Base-by-base conservation (phyloP, 192 early-diverging fungal genomes). In the Backusella westeae region DNA sequence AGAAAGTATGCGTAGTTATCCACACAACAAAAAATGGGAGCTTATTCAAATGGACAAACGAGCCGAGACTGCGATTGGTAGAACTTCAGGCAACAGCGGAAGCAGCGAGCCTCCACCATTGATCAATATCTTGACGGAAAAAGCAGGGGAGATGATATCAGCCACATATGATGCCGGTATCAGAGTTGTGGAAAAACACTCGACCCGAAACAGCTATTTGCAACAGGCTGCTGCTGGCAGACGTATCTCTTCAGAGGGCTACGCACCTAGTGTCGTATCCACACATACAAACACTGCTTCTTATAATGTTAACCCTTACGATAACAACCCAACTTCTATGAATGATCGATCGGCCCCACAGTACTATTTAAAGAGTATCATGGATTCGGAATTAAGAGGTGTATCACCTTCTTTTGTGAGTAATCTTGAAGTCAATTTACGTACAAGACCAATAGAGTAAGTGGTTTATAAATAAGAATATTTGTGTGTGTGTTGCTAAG, bases 401-500 rank as follows among this genome's bases (percentile, higher is more conserved):
- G 84, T 88, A 67, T 87, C 85, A 34, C 74, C 79, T n/a, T 82
- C 84, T 34, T 56, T 86, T 8, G 81, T 82, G 14, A 75, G 79
- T 6, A 82, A 85, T 38, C 80, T 90, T 14, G 80, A 85, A 69
- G 89, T 90, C 56, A 85, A 83, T 41, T 77, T 90, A 63, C 83
- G 87, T 39, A 86, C 89, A 10, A 76, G 81, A 32, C 84, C 85
- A 23, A 78, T 90, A 73, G 81, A 81, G 89, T 90, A 78, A 71
- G 80, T 80, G 1, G 7, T 6, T 23, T 23, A 34, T 26, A 38
- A 32, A 34, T 39, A 44, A 44, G 9, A 74, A 15, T 36, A n/a
- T 65, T 12, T 19, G 52, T 23, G 3, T 23, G 3, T 21, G 17
- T 38, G 23, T 41, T n/a, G 14, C 67, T 75, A 17, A 63, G 52